Base-by-base conservation (phyloP, 2,329 filamentous ascomycete genomes). In the Colletotrichum karsti region DNA sequence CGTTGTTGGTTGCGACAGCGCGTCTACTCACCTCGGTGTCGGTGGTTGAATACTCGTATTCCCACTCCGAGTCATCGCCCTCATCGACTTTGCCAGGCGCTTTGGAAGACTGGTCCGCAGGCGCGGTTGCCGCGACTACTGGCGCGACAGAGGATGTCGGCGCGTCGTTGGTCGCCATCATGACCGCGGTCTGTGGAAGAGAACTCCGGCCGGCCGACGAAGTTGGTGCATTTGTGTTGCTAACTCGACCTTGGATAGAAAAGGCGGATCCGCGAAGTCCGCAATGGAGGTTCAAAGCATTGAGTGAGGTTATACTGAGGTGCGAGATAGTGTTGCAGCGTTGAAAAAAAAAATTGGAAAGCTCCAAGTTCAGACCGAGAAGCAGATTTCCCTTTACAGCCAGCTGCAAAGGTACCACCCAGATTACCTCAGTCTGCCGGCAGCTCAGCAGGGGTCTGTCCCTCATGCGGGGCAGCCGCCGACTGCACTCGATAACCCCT, bases 21-120 rank as follows among this genome's bases (percentile, higher is more conserved):
- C 9, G 7, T 3, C 1, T 18, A 26, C 73, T 18, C 67, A 88
- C 89, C 82, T 91, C 89, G 13, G 84, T 90, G 73, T 91, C 88
- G 0, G 87, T 90, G 3, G 81, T 78, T 0, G 89, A 91, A 73
- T 91, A 91, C 71, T 91, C 89, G 71, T 91, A 91, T 73, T 91
- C 89, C 88, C 88, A 91, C 56, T 90, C 88, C 13, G 84, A 84
- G 54, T 91, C 87, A 67, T 89, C 82, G 6, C 83, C 84, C 28
- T 82, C 80, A 9, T 70, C 57, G 10, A 24, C 12, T 4, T 63
- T 15, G 7, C 35, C 26, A 13, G 62, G 59, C 18, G 59, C 56
- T 24, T 15, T 37, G 3, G 15, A 15, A 6, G 57, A 61, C 6
- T 57, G 39, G 18, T 67, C 65, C 26, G 41, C 62, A n/a, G 50